These are phyloP conservation scores for Plantago ovata DNA, from an alignment of 257 asterid species.

Conservation along the genomic window DNA sequence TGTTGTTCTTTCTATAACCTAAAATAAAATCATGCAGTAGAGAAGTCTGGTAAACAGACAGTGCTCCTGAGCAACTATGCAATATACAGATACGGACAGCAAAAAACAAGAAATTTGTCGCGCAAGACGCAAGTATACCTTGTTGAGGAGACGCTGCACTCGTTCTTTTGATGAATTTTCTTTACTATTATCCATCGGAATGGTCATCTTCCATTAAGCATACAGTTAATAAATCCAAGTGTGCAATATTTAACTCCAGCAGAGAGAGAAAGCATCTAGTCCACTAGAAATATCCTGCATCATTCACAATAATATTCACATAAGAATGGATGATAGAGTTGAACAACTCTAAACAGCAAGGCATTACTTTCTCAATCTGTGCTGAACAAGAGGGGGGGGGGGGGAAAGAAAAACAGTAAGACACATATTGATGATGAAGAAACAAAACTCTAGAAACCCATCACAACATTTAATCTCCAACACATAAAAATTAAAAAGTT, in stretches of 20 bases:
- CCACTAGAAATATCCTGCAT: slow-evolving; percentile 23
- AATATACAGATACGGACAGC: background rate
- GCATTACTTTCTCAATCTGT: too few species aligned
- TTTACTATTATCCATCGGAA: slow-evolving; percentile 65
- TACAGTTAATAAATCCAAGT: slow-evolving; percentile 19
- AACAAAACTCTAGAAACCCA: background rate
- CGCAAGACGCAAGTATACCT: too few species aligned
- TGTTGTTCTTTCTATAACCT: too few species aligned
- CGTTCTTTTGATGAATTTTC: slow-evolving; percentile 54
- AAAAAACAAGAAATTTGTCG: too few species aligned
- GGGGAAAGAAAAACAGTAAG: background rate
- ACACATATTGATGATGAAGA: background rate
- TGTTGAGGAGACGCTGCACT: slow-evolving; percentile 65
- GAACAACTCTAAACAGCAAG: background rate
- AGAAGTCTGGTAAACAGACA: too few species aligned
- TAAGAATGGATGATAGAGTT: background rate
- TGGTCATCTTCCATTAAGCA: slow-evolving; percentile 61
- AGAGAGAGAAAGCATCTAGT: slow-evolving; percentile 18
- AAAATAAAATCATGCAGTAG: too few species aligned
- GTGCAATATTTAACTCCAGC: slow-evolving; percentile 13
- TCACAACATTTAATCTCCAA: background rate
- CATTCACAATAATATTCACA: background rate
- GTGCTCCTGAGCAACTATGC: background rate
- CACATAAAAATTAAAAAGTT: too few species aligned
- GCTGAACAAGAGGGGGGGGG: too few species aligned